Evolutionary conservation across 2,329 filamentous ascomycete genomes (phyloP), one percentile per base, ranked within the genome.

Genomic region (Penicillium sp.): DNA sequence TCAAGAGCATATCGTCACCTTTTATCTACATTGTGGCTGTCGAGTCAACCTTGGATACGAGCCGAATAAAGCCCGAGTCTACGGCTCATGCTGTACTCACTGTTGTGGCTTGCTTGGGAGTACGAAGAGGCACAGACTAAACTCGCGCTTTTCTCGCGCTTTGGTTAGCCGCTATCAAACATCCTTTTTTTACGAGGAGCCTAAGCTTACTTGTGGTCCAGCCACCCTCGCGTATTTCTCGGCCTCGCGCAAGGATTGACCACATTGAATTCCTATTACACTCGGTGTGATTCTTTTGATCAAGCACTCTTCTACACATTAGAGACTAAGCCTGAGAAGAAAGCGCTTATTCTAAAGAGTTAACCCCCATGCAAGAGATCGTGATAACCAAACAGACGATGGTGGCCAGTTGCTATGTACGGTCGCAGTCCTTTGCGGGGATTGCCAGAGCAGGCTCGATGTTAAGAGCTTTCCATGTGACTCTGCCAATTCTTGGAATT

Each of bases 111-210:
- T 47, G 16, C 24, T 33, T 35, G 6, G 4, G 27, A 31, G 24
- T 31, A 46, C 13, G 16, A 46, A 31, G 14, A 31, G 31, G 31
- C 31, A 10, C 7, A 31, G 7, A 6, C 31, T 46, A 46, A 31
- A n/a, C 55, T 60, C 58, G 58, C 55, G 13, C 40, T 51, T 60
- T 60, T 58, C 46, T 60, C 58, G 58, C 43, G 7, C 43, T 46
- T 31, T 46, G 11, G 14, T 10, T 13, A 22, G 22, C 22, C 19
- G 4, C 19, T 3, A 43, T 43, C 40, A 5, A 49, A n/a, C 18
- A 35, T 19, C 14, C 46, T 13, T 18, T 10, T 6, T 18, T 19
- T 18, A 19, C 16, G 11, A 11, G 27, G 4, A 18, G n/a, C 22
- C n/a, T 35, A 19, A 19, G 33, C 31, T 46, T 24, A 14, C 7